Conservation (phyloP, 2,329 filamentous ascomycete species). For the Aspergillus spinulosporus region DNA sequence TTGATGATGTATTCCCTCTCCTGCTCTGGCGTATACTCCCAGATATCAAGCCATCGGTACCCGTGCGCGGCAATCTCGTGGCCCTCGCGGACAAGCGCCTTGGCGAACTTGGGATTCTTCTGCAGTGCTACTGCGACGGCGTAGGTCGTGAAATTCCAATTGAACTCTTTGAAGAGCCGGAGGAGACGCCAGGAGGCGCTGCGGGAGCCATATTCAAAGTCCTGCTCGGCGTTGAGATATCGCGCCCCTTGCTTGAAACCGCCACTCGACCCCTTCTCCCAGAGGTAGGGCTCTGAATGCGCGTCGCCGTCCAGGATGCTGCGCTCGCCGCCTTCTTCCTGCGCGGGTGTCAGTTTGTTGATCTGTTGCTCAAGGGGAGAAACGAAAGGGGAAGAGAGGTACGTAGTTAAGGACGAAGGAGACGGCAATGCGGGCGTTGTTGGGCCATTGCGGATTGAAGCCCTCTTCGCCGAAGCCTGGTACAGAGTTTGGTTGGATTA, state of each 20-base stretch:
- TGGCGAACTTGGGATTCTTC: conserved; percentile 50
- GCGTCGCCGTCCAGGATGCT: conserved; percentile 29
- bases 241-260: conserved; percentile 7
- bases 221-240: conserved; percentile 11
- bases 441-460: conserved; percentile 14
- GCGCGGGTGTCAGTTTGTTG: too few species aligned
- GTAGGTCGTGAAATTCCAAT: conserved; percentile 54
- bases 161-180: conserved; percentile 47
- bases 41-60: conserved; percentile 55
- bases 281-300: conserved; percentile 35
- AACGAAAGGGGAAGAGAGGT: not conserved
- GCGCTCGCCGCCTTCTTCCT: conserved; percentile 24
- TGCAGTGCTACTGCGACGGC: conserved; percentile 51
- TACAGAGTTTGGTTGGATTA: too few species aligned
- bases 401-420: conserved; percentile 14
- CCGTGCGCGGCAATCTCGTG: conserved; percentile 55
- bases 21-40: conserved; percentile 47
- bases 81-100: conserved; percentile 50
- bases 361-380: too few species aligned
- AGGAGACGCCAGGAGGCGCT: conserved; percentile 13
- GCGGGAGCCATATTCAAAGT: conserved; percentile 13
- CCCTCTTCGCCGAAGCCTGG: conserved; percentile 12
- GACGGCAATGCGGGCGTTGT: conserved; percentile 11
- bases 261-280: conserved; percentile 35
- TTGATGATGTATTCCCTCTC: conserved; percentile 52